Evolutionary conservation across 225 moss, liverwort and hornwort genomes (phyloP).

Genomic region (Thuidium tamariscinum): DNA sequence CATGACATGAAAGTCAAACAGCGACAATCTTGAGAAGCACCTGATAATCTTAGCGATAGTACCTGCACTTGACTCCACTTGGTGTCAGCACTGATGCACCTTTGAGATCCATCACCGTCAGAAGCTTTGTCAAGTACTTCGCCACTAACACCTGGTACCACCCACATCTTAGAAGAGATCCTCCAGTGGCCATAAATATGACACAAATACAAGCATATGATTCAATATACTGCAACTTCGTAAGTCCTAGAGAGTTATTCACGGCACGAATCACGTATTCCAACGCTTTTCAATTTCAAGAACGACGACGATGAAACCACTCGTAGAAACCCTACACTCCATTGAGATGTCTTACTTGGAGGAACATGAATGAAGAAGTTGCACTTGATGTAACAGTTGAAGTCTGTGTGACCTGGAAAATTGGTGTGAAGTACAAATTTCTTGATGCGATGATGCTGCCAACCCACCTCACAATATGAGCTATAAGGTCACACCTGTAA

Average conservation of each 20-base stretch:
- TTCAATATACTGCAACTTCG: not conserved
- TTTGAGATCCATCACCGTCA: slow-evolving; percentile 43
- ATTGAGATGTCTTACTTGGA: slow-evolving; percentile 23
- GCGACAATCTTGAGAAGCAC: not conserved
- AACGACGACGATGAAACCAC: not conserved
- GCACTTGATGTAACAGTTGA: slow-evolving; percentile 95
- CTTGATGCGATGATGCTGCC: slow-evolving; percentile 85
- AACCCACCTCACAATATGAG: slow-evolving; percentile 16
- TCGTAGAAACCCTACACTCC: not conserved
- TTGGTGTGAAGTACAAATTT: slow-evolving; percentile 98
- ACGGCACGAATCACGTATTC: not conserved
- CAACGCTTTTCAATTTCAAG: not conserved
- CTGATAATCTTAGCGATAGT: not conserved
- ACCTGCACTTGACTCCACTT: slow-evolving; percentile 93
- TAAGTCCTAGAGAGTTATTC: not conserved
- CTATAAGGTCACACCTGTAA: slow-evolving; percentile 1
- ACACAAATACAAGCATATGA: not conserved
- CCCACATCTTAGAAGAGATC: not conserved
- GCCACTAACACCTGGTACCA: slow-evolving; percentile 41
- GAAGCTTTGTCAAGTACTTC: slow-evolving; percentile 40
- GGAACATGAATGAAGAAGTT: slow-evolving; percentile 86
- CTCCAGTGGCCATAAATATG: not conserved
- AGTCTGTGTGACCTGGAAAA: slow-evolving; percentile 95
- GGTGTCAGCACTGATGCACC: slow-evolving; percentile 67
- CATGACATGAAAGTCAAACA: not conserved